phyloP scores from a whole-genome alignment of 73 alveolate genomes.

The Paramecium octaurelia region DNA sequence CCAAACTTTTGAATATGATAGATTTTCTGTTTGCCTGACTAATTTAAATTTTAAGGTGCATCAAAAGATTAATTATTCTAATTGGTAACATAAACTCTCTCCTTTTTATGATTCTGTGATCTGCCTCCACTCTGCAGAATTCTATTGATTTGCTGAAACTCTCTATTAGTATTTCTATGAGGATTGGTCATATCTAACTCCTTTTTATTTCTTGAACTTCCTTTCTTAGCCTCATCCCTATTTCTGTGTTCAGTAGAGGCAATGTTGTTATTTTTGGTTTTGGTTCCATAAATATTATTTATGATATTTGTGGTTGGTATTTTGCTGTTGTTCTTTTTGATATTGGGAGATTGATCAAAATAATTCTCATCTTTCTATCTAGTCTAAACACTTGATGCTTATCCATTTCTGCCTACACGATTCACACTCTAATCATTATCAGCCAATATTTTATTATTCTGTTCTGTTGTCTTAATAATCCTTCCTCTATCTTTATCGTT shows the following conservation, averaged over 20 bases:
- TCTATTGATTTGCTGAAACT: not conserved
- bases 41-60: not conserved
- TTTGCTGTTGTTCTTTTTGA: not conserved
- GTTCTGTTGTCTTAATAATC: not conserved
- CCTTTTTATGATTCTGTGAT: not conserved
- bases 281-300: not conserved
- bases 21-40: not conserved
- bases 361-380: constrained; percentile 2
- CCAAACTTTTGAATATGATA: not conserved
- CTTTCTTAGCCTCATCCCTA: not conserved
- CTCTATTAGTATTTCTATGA: not conserved
- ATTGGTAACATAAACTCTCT: not conserved
- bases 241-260: not conserved
- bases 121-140: not conserved
- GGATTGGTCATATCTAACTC: not conserved
- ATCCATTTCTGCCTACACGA: not conserved
- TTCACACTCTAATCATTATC: constrained; percentile 36
- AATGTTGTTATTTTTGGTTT: not conserved
- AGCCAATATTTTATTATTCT: not conserved
- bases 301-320: not conserved
- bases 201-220: not conserved
- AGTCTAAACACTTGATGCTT: constrained; percentile 10
- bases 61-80: not conserved
- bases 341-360: not conserved
- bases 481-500: constrained; percentile 50